Evolutionary conservation across 1,284 basidiomycete species (phyloP), one percentile per base, ranked within the genome.

Genomic region (Cryptococcus jaspeensis): DNA sequence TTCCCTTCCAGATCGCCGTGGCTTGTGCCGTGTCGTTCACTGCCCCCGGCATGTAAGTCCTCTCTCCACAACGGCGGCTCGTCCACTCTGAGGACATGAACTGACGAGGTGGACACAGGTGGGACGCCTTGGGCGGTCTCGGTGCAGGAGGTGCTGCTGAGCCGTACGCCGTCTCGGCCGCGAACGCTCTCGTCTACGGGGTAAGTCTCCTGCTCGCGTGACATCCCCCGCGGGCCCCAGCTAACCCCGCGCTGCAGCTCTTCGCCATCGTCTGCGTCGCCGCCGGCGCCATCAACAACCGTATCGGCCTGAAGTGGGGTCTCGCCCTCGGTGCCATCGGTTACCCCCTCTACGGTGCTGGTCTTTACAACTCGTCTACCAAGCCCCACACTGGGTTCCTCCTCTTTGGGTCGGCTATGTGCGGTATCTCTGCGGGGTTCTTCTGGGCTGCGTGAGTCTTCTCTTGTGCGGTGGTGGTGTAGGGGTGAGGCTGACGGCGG

Each of bases 111-210:
- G 18, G 50, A 55, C 22, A 11, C 50, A 63, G 59, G 58, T 62
- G 61, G 63, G 59, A 67, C 43, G 67, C 68, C 1, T 53, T 72
- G 52, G 68, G 66, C 35, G 66, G 65, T 18, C 62, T 72, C 2
- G 71, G 71, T 23, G 71, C 69, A 23, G 71, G 69, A 49, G 71
- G 71, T 25, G 65, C 67, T 9, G 65, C 64, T 43, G 61, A 64
- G 35, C 67, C 67, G 22, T 66, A 67, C 32, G 69, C 69, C n/a
- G 67, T 71, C 8, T 69, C 69, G 9, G 67, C 63, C 1, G 70
- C 70, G 38, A 73, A 70, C 39, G 67, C 68, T 4, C 56, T 69
- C 25, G 51, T 70, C 22, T 73, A 73, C 55, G 68, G 56, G 3
- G 56, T 67, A 44, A 53, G 62, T 57, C 9, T 49, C 3, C 5